Base-by-base conservation (phyloP, 1,139 yeast species). In the Debaryomyces nepalensis region DNA sequence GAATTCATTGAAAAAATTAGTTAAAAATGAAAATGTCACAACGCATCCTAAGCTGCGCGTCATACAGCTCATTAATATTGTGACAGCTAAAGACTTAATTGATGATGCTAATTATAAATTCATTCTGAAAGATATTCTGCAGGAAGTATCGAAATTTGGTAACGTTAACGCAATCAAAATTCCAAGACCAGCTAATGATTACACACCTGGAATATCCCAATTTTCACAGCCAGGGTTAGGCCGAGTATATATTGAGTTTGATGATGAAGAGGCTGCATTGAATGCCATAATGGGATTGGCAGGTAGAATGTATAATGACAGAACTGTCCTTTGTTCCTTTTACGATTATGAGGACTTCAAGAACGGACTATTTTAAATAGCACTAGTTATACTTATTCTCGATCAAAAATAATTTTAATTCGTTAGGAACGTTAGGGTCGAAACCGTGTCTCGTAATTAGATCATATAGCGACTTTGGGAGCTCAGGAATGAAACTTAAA, bases 401-500 rank as follows among this genome's bases (percentile, higher is more conserved):
- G 6, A 35, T 40, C 19, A 53, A 38, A 46, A 61, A 69, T 12
- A 39, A 43, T 43, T 66, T 72, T 45, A 64, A 59, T 57, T 70
- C 68, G 11, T 56, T 54, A 0, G 77, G 73, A 3, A 77, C 81
- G 3, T 59, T 55, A 16, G 66, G 66, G 53, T 89, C 95, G 49
- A 75, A 80, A 1, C 89, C 79, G 61, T 90, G 97, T 40, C 90
- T 71, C 3, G 79, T 81, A 33, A 90, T 70, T 49, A 87, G 62
- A 43, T 81, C 86, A 58, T 86, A 89, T 33, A 90, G 67, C 3
- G 72, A 64, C 34, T 77, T 78, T 0, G 97, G 96, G 16, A 90
- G 64, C 56, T 82, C 82, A 4, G 93, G 87, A 5, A 90, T 79
- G 53, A 89, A 87, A 47, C 95, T 88, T 34, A 89, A 75, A 36